Evolutionary conservation across 208 protist genomes (phyloP).

Genomic region (Phytomonas francai): DNA sequence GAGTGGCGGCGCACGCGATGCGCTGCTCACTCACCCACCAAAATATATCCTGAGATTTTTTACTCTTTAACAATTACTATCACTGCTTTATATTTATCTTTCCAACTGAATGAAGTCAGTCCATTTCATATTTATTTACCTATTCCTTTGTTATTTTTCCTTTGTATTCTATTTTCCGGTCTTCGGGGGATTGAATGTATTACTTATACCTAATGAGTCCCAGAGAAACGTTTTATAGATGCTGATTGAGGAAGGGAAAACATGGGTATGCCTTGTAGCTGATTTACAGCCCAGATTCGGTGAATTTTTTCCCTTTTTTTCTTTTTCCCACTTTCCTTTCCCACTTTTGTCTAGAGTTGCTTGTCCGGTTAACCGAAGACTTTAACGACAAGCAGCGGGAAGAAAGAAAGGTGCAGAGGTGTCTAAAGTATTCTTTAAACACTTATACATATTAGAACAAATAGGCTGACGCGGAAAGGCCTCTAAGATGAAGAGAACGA

Average conservation of each 20-base stretch:
- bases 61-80: conserved; percentile 1
- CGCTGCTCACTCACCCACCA: too few species aligned
- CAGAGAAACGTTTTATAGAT: neutral
- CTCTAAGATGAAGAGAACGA: conserved; percentile 27
- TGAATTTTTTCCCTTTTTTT: neutral
- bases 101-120: neutral
- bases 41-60: too few species aligned
- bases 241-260: neutral
- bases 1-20: too few species aligned
- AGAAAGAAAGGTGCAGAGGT: neutral
- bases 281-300: neutral
- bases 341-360: conserved; percentile 3
- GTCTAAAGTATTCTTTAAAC: neutral
- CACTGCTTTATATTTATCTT: neutral
- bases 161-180: neutral
- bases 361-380: neutral
- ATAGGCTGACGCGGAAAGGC: conserved; percentile 1
- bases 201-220: neutral
- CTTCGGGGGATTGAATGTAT: neutral
- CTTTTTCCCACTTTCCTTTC: neutral
- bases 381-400: neutral
- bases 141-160: conserved; percentile 11
- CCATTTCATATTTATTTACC: neutral
- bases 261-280: neutral
- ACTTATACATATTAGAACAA: neutral